Evolutionary conservation across 2,329 filamentous ascomycete genomes (phyloP), one percentile per base, ranked within the genome.

Genomic region (Aaosphaeria arxii): DNA sequence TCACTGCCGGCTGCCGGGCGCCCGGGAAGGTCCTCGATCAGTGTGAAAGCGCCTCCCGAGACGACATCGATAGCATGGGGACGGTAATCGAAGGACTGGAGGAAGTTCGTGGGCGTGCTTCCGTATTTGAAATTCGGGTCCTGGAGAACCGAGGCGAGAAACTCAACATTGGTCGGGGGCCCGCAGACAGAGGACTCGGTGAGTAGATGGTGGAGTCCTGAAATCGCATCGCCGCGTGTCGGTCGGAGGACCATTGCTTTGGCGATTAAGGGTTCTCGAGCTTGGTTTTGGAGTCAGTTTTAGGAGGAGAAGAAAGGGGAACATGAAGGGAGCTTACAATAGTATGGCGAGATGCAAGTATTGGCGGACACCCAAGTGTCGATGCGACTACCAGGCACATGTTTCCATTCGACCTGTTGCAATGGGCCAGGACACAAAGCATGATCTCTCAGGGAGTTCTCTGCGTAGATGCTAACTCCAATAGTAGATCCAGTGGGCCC

Each of bases 321-420:
- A 24, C 3, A 3, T 24, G 17, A 24, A 24, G 17, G 17, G 17
- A 24, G 52, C 55, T 50, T 62, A 70, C 80, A 80, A 45, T 84
- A 85, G 49, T 80, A 74, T 1, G 82, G 75, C 5, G 79, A 79
- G 36, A 86, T 73, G 3, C 72, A 76, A 2, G 77, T 76, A 5
- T 83, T 83, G 1, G 76, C 77, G 46, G 77, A 74, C 1, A 86
- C 74, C 83, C 83, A 87, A 0, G 82, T 86, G 54, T 87, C 84
- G 29, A 87, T 75, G 4, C 84, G 75, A 28, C 77, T 71, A 4
- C 73, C 73, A 0, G 72, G 54, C 0, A 74, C 61, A 9, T 74
- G 57, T n/a, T 78, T 74, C 75, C 82, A 86, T 11, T 74, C 56
- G 0, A 87, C 78, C 24, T 77, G 70, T 39, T 83, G 81, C 2